Evolutionary conservation across 352 stramenopile species (phyloP), one percentile per base, ranked within the genome.

Genomic region (Globisporangium irregulare): DNA sequence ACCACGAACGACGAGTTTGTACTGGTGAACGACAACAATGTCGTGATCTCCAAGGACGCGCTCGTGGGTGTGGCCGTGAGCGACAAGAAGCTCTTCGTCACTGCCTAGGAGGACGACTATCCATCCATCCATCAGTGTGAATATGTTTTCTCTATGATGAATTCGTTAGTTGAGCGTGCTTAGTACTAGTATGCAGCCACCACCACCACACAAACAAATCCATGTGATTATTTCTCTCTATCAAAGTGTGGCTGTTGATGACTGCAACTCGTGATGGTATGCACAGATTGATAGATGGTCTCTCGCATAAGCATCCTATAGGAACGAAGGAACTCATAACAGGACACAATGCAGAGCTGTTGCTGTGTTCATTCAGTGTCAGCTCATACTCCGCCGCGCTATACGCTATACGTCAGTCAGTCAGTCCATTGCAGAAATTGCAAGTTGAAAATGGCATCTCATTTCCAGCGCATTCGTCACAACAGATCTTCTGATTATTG

Each of bases 1-100:
- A 77, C 67, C 25, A 82, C 84, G 12, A 76, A 70, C 58, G 79
- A 85, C 69, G 70, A 79, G 14, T 92, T 83, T 63, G 79, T 92
- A 62, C 78, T 91, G 51, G 85, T 78, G 57, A 74, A 86, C 60
- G 81, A 86, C 69, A 88, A 92, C 78, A 88, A 67, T 64, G 67
- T 92, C 38, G 81, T 94, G 57, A 78, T 92, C 63, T 92, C 86
- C 61, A 92, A 91, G 73, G 84, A 92, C 59, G 75, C 82, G 20
- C 74, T 90, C 29, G 82, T 94, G 12, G 84, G 86, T 56, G 76
- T 92, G 24, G 86, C 86, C 54, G 69, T 94, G 61, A 82, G 78
- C 74, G 70, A 65, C 68, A 77, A 78, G 57, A 89, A 86, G 66
- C 71, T 93, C 12, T 81, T 90, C 46, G 79, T 92, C 57, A 84